Conservation (phyloP, 257 asterid genomes). For the Rehmannia glutinosa region DNA sequence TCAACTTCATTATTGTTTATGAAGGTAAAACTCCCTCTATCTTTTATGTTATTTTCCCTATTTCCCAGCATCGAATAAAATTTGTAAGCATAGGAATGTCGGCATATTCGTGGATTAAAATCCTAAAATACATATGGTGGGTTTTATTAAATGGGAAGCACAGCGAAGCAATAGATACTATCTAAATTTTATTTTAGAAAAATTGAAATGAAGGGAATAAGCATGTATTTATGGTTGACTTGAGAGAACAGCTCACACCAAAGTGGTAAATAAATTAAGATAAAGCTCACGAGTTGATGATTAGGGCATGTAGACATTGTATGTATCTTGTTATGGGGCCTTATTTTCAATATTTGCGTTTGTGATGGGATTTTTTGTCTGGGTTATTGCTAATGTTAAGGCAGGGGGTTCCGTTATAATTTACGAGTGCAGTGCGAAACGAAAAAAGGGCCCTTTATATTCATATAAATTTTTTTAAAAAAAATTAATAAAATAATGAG, state of each 20-base stretch:
- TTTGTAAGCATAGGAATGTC: background rate
- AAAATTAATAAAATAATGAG: no score
- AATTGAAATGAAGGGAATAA: slow-evolving; percentile 5
- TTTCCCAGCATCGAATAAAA: slow-evolving; percentile 6
- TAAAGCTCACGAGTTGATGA: slow-evolving; percentile 35
- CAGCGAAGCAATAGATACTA: slow-evolving; percentile 38
- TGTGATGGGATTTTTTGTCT: slow-evolving; percentile 26
- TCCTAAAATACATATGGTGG: slow-evolving; percentile 14
- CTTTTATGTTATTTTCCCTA: no score
- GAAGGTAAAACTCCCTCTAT: no score
- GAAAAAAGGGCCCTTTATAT: no score
- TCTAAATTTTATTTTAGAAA: background rate
- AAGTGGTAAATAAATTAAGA: slow-evolving; percentile 14
- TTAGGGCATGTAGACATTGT: slow-evolving; percentile 50
- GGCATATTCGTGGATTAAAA: background rate
- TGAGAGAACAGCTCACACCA: slow-evolving; percentile 47
- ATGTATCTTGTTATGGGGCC: slow-evolving; percentile 61
- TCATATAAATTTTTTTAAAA: no score
- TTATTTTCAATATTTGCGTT: slow-evolving; percentile 14
- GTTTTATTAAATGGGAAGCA: slow-evolving; percentile 20
- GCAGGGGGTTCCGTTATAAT: no score
- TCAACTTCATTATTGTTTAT: no score
- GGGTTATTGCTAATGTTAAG: slow-evolving; percentile 42
- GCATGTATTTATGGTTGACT: slow-evolving; percentile 52
- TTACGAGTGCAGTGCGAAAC: no score